Conservation (phyloP, 2,329 filamentous ascomycete genomes). For the Colletotrichum costaricense region DNA sequence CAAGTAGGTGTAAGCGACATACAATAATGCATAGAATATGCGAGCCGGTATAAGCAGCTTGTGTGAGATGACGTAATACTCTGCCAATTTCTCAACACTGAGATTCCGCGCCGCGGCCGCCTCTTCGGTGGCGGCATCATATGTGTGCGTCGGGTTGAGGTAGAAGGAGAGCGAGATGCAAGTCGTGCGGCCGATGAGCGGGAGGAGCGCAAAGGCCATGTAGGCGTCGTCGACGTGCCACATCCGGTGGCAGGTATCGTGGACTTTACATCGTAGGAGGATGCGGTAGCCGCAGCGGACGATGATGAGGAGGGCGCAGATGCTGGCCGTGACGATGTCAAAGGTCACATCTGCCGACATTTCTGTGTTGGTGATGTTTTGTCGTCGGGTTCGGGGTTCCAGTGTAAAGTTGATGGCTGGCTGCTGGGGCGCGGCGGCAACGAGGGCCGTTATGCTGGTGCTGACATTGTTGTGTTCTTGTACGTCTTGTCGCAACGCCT, state of each 20-base stretch:
- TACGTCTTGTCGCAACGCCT: not conserved
- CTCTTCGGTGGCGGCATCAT: constrained; percentile 20
- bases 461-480: constrained; percentile 14
- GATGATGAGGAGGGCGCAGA: constrained; percentile 43
- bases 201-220: constrained; percentile 45
- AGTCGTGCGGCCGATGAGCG: constrained; percentile 42
- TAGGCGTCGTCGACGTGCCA: constrained; percentile 47
- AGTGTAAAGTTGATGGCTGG: not conserved
- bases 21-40: constrained; percentile 46
- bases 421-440: constrained; percentile 20
- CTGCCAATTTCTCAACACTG: constrained; percentile 34
- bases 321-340: constrained; percentile 41
- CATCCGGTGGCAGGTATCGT: constrained; percentile 43
- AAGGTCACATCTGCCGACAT: constrained; percentile 41
- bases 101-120: constrained; percentile 36
- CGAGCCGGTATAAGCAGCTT: constrained; percentile 43
- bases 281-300: constrained; percentile 43
- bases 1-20: constrained; percentile 2
- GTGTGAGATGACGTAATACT: constrained; percentile 39
- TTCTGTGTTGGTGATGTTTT: constrained; percentile 28
- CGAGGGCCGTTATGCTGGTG: constrained; percentile 23
- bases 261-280: constrained; percentile 41
- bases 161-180: constrained; percentile 41
- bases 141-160: constrained; percentile 42
- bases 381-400: not conserved